A percentile compares a stretch with the other conserved stretches of the same genome.
phyloP scores from a whole-genome alignment of 345 rosid genomes.

The Litchi chinensis region DNA sequence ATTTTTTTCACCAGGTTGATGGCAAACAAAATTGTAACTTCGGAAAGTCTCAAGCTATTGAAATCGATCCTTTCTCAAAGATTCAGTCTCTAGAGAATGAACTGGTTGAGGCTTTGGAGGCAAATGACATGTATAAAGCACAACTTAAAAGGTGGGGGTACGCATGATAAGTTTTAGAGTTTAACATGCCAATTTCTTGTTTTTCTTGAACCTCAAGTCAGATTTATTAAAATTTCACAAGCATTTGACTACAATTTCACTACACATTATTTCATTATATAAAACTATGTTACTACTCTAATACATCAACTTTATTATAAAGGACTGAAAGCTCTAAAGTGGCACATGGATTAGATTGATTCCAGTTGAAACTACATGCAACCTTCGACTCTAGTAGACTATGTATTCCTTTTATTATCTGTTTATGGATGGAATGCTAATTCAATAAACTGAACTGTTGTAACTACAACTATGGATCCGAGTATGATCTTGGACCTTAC shows the following conservation, averaged over 20 bases:
- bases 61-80: constrained; percentile 38
- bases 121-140: constrained; percentile 54
- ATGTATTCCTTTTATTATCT: not conserved
- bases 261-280: not conserved
- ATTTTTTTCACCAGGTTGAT: constrained; percentile 33
- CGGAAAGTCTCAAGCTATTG: constrained; percentile 24
- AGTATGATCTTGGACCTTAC: not conserved
- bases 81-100: constrained; percentile 50
- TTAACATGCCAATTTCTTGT: not conserved
- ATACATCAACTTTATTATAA: too few relatives aligned
- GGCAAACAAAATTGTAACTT: constrained; percentile 10
- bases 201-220: not conserved
- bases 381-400: not conserved
- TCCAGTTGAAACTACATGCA: not conserved
- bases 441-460: not conserved
- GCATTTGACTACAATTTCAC: not conserved
- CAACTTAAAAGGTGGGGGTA: constrained; percentile 54
- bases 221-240: not conserved
- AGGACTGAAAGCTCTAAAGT: not conserved
- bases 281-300: too few relatives aligned
- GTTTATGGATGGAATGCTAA: not conserved
- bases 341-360: not conserved
- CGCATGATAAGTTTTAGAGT: not conserved
- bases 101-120: constrained; percentile 57
- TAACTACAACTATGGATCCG: not conserved